Conservation (phyloP, 176 grass and related monocot species). For the Otatea glauca region DNA sequence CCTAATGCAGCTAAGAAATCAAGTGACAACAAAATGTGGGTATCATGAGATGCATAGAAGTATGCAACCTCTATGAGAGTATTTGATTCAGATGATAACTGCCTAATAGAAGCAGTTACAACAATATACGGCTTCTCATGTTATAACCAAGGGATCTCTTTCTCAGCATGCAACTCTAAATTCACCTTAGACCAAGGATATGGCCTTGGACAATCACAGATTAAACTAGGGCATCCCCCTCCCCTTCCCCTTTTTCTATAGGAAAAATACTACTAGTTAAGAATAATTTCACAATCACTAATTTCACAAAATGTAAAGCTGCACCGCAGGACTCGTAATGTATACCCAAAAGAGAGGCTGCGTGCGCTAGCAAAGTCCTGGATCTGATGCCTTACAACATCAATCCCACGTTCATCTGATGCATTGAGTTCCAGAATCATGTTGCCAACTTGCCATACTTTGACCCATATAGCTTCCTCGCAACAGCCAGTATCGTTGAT, state of each 20-base stretch:
- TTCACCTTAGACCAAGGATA: background rate
- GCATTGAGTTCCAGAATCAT: conserved; percentile 99
- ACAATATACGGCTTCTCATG: background rate
- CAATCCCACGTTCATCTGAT: conserved; percentile 90
- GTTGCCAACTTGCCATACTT: conserved; percentile 93
- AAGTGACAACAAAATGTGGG: background rate
- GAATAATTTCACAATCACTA: background rate
- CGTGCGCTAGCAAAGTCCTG: conserved; percentile 84
- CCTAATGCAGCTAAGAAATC: conserved; percentile 5
- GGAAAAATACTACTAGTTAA: background rate
- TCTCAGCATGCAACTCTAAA: background rate
- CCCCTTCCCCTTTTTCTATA: too few species aligned
- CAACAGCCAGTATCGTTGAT: conserved; percentile 90
- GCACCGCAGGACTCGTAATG: background rate
- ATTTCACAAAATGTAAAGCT: background rate
- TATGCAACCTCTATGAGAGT: background rate
- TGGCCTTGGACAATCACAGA: background rate
- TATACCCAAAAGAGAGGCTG: conserved; percentile 88
- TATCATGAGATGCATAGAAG: background rate
- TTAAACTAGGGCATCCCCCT: background rate
- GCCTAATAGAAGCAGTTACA: background rate
- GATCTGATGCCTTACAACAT: conserved; percentile 95
- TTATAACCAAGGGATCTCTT: background rate
- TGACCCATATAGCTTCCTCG: conserved; percentile 84
- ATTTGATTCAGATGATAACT: conserved; percentile 1